Percentiles rank a stretch among this genome's conserved stretches.
phyloP scores from a whole-genome alignment of 192 early-diverging fungal species.

The Gorgonomyces haynaldii region DNA sequence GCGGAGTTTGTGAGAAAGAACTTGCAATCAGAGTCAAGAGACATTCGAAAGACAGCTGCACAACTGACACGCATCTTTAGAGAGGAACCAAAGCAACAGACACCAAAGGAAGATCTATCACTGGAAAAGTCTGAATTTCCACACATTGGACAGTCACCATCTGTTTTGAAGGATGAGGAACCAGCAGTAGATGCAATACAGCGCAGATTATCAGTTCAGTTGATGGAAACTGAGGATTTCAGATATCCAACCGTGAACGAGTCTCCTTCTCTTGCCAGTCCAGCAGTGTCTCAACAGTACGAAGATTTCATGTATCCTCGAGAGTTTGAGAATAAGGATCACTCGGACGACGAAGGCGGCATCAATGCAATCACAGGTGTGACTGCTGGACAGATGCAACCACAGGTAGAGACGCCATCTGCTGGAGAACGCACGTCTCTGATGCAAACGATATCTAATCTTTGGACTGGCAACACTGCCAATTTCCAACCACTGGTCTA shows the following conservation, averaged over 20 bases:
- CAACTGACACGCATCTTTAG: slow-evolving; percentile 57
- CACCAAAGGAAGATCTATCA: not conserved
- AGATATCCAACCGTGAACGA: not conserved
- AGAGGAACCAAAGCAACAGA: slow-evolving; percentile 11
- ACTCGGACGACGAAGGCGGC: slow-evolving; percentile 34
- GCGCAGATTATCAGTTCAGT: not conserved
- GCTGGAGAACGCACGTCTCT: slow-evolving; percentile 40
- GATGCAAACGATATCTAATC: slow-evolving; percentile 62
- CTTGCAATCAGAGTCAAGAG: slow-evolving; percentile 68
- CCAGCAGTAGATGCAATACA: no score
- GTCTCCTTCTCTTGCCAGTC: not conserved
- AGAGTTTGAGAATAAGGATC: not conserved
- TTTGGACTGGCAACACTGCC: slow-evolving; percentile 58
- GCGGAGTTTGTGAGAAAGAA: slow-evolving; percentile 63
- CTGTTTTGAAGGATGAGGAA: no score
- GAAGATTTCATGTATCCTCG: slow-evolving; percentile 7
- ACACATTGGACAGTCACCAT: not conserved
- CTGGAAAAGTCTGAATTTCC: not conserved
- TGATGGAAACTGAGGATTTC: no score
- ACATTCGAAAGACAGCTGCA: slow-evolving; percentile 51
- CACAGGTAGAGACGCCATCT: slow-evolving; percentile 15
- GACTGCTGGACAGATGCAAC: slow-evolving; percentile 21
- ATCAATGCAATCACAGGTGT: slow-evolving; percentile 30
- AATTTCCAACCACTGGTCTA: slow-evolving; percentile 59
- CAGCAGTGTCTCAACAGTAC: not conserved